Base-by-base conservation (phyloP, 2,329 filamentous ascomycete species). In the Fusarium sp. region DNA sequence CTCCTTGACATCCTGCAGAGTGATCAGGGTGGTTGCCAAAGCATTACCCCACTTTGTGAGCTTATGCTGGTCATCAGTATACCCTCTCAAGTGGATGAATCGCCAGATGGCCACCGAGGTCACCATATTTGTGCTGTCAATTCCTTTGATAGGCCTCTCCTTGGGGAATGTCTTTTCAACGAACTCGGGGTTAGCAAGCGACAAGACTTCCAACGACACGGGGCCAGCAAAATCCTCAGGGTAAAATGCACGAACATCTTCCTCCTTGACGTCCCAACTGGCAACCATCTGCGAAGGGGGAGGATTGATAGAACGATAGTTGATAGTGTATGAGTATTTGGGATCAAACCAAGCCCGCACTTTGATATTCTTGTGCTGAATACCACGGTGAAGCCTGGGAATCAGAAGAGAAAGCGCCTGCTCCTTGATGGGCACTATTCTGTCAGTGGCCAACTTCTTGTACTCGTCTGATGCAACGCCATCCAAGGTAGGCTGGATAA, bases 81-180 rank as follows among this genome's bases (percentile, higher is more conserved):
- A 99, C 25, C 91, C 94, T 63, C 94, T 90, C 51, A 98, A 85
- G 77, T 97, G 93, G 24, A 99, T 85, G 80, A 98, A 96, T 58
- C 94, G 89, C 92, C 94, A 98, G 62, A 95, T 86, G 9, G 91
- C 88, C 74, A 97, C 93, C 20, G 88, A 88, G 10, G 85, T 81
- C 58, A 94, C 82, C 58, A 95, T 87, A 75, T 96, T 92, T 18
- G 81, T 78, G 24, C 84, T 85, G 51, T 91, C 86, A 68, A 91
- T 88, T n/a, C 91, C 88, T 63, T 86, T 88, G 40, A 85, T 89
- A 16, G 81, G 77, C 74, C 83, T 85, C 70, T 86, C 88, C 58
- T 85, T 87, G 25, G 87, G 84, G 54, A 93, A 85, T 0, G 93
- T 93, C 72, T 88, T 89, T 58, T 89, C 84, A 4, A 88, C 88